phyloP scores from a whole-genome alignment of 495 filamentous ascomycete species.

The Emericellopsis terricola region DNA sequence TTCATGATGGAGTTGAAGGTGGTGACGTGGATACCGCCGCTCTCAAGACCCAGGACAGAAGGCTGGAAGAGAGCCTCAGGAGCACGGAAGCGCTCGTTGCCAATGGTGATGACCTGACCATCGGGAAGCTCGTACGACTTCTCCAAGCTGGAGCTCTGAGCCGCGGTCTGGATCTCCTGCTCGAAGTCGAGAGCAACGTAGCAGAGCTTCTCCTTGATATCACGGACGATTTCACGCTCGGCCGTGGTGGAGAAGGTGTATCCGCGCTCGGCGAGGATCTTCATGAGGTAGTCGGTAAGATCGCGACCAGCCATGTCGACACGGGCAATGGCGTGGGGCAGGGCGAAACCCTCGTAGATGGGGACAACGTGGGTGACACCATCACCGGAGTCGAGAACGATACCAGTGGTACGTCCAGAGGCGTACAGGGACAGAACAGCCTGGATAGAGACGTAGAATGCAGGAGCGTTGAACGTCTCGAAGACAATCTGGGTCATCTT shows the following conservation, averaged over 20 bases:
- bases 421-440: slow-evolving; percentile 97
- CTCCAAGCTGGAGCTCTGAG: slow-evolving; percentile 89
- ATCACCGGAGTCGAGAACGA: slow-evolving; percentile 98
- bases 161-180: slow-evolving; percentile 99
- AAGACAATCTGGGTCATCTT: slow-evolving; percentile 99
- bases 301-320: slow-evolving; percentile 99
- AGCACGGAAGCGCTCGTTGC: slow-evolving; percentile 98
- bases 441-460: slow-evolving; percentile 99
- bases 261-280: slow-evolving; percentile 96
- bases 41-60: slow-evolving; percentile 92
- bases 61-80: slow-evolving; percentile 99
- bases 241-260: slow-evolving; percentile 99
- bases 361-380: slow-evolving; percentile 99
- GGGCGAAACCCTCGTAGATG: slow-evolving; percentile 99
- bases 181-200: slow-evolving; percentile 99
- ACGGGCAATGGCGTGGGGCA: slow-evolving; percentile 97
- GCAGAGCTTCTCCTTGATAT: slow-evolving; percentile 99
- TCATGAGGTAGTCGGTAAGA: slow-evolving; percentile 99
- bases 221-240: slow-evolving; percentile 99
- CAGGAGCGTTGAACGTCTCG: slow-evolving; percentile 99
- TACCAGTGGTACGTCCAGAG: slow-evolving; percentile 99
- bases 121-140: slow-evolving; percentile 99
- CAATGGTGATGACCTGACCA: slow-evolving; percentile 99
- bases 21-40: slow-evolving; percentile 97
- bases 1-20: slow-evolving; percentile 99